These are phyloP conservation scores for Chiua sp. DNA, from an alignment of 1,284 basidiomycete genomes.

Conservation along the genomic window DNA sequence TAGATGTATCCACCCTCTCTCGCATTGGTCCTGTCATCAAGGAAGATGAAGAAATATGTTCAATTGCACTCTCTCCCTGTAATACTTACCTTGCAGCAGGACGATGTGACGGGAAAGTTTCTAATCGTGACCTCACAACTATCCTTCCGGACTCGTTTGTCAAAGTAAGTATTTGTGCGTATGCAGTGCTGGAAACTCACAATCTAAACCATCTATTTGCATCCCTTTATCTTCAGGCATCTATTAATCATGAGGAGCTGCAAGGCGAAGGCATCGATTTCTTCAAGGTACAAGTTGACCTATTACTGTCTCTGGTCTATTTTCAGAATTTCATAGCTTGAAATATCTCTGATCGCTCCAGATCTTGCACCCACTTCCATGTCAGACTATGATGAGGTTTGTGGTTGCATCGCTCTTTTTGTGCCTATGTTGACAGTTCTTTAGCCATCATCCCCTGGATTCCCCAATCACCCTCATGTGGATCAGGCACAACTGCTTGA, in stretches of 20 bases:
- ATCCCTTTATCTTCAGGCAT: neutral
- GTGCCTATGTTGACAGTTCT: too few relatives aligned
- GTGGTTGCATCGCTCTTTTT: neutral
- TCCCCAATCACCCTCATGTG: too few relatives aligned
- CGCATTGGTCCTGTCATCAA: conserved; percentile 8
- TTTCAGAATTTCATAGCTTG: neutral
- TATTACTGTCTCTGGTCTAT: too few relatives aligned
- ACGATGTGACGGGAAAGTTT: conserved; percentile 12
- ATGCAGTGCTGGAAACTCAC: neutral
- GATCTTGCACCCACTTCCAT: too few relatives aligned
- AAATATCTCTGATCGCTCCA: neutral
- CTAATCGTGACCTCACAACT: conserved; percentile 6
- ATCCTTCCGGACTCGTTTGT: conserved; percentile 15
- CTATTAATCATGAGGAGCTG: neutral
- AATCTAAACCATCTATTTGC: neutral
- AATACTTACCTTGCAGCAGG: conserved; percentile 5
- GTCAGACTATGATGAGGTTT: neutral
- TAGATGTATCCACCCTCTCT: conserved; percentile 1
- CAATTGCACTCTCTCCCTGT: conserved; percentile 10
- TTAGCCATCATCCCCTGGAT: too few relatives aligned
- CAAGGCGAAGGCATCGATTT: neutral
- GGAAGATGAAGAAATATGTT: neutral
- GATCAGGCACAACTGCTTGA: too few relatives aligned
- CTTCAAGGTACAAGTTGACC: neutral
- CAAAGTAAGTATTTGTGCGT: neutral